Evolutionary conservation across 108 stramenopile species (phyloP), one percentile per base, ranked within the genome.

Genomic region (Phaeodactylum tricornutum): DNA sequence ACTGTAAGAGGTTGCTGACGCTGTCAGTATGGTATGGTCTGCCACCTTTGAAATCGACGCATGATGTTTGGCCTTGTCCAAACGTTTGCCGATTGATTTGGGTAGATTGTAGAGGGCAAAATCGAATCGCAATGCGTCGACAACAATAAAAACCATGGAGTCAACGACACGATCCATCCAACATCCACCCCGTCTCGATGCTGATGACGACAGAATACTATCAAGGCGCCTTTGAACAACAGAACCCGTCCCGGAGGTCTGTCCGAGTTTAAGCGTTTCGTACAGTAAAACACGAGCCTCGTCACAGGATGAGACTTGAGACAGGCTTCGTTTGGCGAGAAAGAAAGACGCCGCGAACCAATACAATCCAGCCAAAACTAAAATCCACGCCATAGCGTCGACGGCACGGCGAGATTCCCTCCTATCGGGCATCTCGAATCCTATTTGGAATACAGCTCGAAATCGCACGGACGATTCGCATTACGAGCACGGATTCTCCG

Each of bases 101-200:
- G 88, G 88, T 15, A 90, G 51, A 57, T 67, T 58, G 59, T 83
- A 72, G 28, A 58, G 56, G 15, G 87, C 87, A 74, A 97, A 97
- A 57, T 97, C 96, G 64, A 94, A 95, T 27, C 95, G 69, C 34
- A 98, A 66, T 16, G 96, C 96, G 58, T 98, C 96, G 21, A 98
- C 84, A 0, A 98, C 85, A 22, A 98, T 30, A 41, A 96, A 68
- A 11, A 84, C 74, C 56, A 93, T 44, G 3, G 79, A 74, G 47
- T 95, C 78, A 43, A 88, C 73, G 21, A 55, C 50, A 16, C 82
- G 92, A 29, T 69, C 57, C 37, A 84, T 45, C 86, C 89, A 89
- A 59, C 88, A 92, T 1, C 81, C 81, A 24, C 47, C 47, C 4
- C 40, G 42, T 8, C 36, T 29, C 2, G 14, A 3, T 29, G 20